phyloP scores from a whole-genome alignment of 371 early-diverging fungal species.

The Mucor irregularis region DNA sequence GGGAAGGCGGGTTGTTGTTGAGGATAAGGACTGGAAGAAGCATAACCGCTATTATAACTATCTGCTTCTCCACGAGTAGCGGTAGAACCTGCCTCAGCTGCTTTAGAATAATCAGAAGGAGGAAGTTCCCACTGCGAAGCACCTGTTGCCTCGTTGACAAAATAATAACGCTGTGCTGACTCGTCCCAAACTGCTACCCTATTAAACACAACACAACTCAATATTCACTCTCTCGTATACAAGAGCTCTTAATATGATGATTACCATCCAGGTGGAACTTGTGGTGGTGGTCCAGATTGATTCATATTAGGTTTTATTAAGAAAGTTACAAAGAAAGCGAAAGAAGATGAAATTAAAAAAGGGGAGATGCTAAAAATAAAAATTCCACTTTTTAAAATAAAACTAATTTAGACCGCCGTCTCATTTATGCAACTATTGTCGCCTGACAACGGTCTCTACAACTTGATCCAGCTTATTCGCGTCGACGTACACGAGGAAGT shows the following conservation, averaged over 20 bases:
- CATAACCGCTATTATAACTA: constrained; percentile 19
- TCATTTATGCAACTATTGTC: not conserved
- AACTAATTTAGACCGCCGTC: no score
- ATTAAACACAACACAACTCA: no score
- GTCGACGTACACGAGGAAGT: constrained; percentile 65
- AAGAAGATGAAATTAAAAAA: not conserved
- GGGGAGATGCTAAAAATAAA: no score
- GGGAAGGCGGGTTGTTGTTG: constrained; percentile 2
- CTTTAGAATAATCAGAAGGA: not conserved
- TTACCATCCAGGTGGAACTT: constrained; percentile 35
- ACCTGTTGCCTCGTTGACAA: constrained; percentile 35
- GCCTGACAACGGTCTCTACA: constrained; percentile 31
- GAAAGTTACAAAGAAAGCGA: constrained; percentile 2
- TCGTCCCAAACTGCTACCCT: constrained; percentile 48
- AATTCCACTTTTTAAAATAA: no score
- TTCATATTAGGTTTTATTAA: constrained; percentile 4
- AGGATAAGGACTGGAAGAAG: not conserved
- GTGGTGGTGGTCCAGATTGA: constrained; percentile 16
- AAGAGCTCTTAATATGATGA: not conserved
- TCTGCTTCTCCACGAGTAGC: constrained; percentile 23
- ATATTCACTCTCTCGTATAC: no score
- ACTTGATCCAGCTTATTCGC: constrained; percentile 24
- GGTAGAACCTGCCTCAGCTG: constrained; percentile 1
- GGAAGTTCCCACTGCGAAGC: constrained; percentile 47
- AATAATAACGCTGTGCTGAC: constrained; percentile 38